Percentiles rank a stretch among this genome's conserved stretches.
Conservation (phyloP, 768 basidiomycete species). For the Agaricus subrufescens region DNA sequence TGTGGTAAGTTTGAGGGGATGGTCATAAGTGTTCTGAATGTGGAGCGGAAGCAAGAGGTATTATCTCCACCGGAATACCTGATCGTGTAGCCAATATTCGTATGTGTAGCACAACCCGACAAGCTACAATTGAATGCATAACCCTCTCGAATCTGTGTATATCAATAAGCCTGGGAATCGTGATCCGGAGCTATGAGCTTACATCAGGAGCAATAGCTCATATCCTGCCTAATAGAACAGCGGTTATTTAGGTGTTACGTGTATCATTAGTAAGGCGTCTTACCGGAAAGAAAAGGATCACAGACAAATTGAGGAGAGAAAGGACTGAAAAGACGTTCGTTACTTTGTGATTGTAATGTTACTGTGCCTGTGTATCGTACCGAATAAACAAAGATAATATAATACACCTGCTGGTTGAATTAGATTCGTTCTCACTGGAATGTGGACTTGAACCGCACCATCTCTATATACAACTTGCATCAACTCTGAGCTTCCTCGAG, state of each 20-base stretch:
- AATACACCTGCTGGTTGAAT: background rate
- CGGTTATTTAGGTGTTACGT: background rate
- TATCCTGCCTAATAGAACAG: background rate
- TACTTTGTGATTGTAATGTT: too few relatives aligned
- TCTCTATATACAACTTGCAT: constrained; percentile 2
- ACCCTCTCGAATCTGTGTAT: background rate
- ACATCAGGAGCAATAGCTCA: background rate
- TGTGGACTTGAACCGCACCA: background rate
- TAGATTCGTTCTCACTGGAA: too few relatives aligned
- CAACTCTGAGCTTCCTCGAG: background rate
- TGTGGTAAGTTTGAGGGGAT: too few relatives aligned
- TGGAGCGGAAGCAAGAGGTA: too few relatives aligned
- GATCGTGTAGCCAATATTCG: background rate
- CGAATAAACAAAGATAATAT: background rate
- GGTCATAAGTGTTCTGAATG: too few relatives aligned
- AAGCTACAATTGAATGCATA: constrained; percentile 1
- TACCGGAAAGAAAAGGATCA: constrained; percentile 1
- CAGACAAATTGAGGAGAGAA: background rate
- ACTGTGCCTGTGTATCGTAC: background rate
- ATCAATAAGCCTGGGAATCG: background rate
- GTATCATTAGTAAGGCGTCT: background rate
- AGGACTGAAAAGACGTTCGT: background rate
- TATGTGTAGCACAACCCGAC: constrained; percentile 4
- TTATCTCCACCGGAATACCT: too few relatives aligned
- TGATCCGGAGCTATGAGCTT: background rate